Evolutionary conservation across 805 yeast species (phyloP).

Genomic region (Ogataea ganodermae): DNA sequence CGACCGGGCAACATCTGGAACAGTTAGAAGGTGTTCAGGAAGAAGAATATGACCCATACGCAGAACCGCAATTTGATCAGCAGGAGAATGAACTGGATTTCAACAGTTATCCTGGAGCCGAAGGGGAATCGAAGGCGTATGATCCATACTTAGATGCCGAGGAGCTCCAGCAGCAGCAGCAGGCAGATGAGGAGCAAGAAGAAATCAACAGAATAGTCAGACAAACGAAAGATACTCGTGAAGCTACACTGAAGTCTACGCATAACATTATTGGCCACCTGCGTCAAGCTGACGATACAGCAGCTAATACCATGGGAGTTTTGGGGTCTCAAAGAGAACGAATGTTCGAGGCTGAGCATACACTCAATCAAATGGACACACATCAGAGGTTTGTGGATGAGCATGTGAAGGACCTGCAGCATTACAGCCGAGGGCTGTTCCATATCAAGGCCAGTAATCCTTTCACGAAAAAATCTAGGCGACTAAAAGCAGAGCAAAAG

Average conservation of each 20-base stretch:
- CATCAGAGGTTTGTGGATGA: conserved; percentile 83
- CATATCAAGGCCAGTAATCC: conserved; percentile 84
- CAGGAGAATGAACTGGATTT: conserved; percentile 27
- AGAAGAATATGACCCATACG: conserved; percentile 26
- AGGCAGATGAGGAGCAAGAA: conserved; percentile 71
- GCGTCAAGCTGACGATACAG: conserved; percentile 70
- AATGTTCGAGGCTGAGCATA: conserved; percentile 75
- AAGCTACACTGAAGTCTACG: conserved; percentile 82
- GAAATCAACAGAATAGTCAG: conserved; percentile 79
- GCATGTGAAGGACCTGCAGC: conserved; percentile 75
- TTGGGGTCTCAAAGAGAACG: conserved; percentile 93
- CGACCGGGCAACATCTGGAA: conserved; percentile 1
- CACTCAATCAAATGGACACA: conserved; percentile 72
- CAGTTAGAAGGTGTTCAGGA: conserved; percentile 1
- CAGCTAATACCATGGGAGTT: conserved; percentile 84
- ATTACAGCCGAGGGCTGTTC: conserved; percentile 78
- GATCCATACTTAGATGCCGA: conserved; percentile 27
- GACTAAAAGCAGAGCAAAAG: conserved; percentile 70
- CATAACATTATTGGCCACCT: conserved; percentile 77
- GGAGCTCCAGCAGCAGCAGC: conserved; percentile 35
- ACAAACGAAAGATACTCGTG: conserved; percentile 63
- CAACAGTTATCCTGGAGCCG: conserved; percentile 31
- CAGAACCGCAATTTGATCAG: conserved; percentile 19
- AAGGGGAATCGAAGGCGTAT: conserved; percentile 19
- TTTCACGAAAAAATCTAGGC: conserved; percentile 77